Conservation (phyloP, 2,329 filamentous ascomycete species). For the Claviceps pusilla region DNA sequence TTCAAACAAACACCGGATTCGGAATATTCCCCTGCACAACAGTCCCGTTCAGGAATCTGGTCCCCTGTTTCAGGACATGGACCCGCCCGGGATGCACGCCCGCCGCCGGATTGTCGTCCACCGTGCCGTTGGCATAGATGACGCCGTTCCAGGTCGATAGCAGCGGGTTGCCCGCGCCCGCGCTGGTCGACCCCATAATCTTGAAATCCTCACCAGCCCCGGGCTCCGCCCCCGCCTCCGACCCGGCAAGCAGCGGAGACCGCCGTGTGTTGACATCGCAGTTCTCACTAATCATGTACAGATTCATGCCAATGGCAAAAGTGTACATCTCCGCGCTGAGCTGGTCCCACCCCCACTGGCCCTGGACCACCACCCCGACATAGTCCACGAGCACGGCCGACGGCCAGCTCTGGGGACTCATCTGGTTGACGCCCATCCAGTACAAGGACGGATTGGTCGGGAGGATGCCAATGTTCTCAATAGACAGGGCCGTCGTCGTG, state of each 20-base stretch:
- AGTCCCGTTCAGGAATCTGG: slow-evolving; percentile 13
- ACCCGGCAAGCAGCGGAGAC: slow-evolving; percentile 12
- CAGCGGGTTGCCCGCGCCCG: background rate
- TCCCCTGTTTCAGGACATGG: slow-evolving; percentile 12
- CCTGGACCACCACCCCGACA: slow-evolving; percentile 15
- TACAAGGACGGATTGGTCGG: slow-evolving; percentile 21
- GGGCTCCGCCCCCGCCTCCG: no score
- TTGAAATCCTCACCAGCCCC: no score
- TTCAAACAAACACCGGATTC: no score
- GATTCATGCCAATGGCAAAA: slow-evolving; percentile 13
- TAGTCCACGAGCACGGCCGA: slow-evolving; percentile 19
- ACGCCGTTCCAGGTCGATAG: slow-evolving; percentile 14
- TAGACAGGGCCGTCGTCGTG: slow-evolving; percentile 12
- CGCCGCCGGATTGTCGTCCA: slow-evolving; percentile 11
- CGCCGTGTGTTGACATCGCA: slow-evolving; percentile 11
- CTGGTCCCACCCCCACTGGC: slow-evolving; percentile 13
- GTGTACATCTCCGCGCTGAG: slow-evolving; percentile 19
- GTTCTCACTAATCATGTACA: slow-evolving; percentile 21
- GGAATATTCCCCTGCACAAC: slow-evolving; percentile 2
- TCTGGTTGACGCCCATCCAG: slow-evolving; percentile 16
- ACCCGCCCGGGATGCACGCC: slow-evolving; percentile 9
- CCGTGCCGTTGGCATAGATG: slow-evolving; percentile 18
- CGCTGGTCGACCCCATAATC: background rate
- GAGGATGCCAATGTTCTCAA: slow-evolving; percentile 17
- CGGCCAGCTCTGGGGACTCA: slow-evolving; percentile 15